Percentiles rank a stretch among this genome's conserved stretches.
Evolutionary conservation across 371 early-diverging fungal species (phyloP).

Genomic region (Parasitella parasitica): DNA sequence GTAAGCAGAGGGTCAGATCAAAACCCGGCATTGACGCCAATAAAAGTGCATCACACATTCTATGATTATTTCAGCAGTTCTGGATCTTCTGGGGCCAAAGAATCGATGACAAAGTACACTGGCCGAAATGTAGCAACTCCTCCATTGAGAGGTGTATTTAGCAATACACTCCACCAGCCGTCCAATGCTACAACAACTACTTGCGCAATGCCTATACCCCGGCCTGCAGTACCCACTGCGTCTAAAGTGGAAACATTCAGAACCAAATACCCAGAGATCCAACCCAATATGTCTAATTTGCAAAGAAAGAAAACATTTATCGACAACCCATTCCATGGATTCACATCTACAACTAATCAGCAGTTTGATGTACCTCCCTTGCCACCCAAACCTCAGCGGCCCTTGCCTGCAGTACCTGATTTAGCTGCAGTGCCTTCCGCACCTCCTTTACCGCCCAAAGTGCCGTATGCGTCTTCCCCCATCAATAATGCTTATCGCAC

Average conservation of each 20-base stretch:
- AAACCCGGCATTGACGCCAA: neutral
- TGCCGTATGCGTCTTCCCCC: neutral
- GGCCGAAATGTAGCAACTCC: neutral
- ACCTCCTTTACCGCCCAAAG: conserved; percentile 12
- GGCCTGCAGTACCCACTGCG: neutral
- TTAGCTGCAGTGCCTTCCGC: neutral
- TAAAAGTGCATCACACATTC: conserved; percentile 15
- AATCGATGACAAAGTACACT: conserved; percentile 10
- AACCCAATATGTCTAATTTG: conserved; percentile 10
- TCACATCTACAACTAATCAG: conserved; percentile 40
- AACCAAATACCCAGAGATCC: conserved; percentile 2
- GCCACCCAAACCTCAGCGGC: conserved; percentile 9
- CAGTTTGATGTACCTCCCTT: conserved; percentile 26
- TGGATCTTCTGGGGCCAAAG: conserved; percentile 1
- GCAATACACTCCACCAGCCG: conserved; percentile 4
- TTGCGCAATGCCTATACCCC: conserved; percentile 14
- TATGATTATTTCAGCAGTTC: conserved; percentile 14
- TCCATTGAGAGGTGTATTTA: conserved; percentile 21
- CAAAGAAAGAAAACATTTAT: conserved; percentile 52
- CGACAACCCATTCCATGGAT: conserved; percentile 63
- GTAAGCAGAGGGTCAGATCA: neutral
- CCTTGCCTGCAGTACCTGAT: conserved; percentile 5
- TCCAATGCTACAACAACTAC: neutral
- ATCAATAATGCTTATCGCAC: neutral
- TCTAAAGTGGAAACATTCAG: conserved; percentile 1